Base-by-base conservation (phyloP, 768 basidiomycete genomes). In the Macrolepiota albuminosa region DNA sequence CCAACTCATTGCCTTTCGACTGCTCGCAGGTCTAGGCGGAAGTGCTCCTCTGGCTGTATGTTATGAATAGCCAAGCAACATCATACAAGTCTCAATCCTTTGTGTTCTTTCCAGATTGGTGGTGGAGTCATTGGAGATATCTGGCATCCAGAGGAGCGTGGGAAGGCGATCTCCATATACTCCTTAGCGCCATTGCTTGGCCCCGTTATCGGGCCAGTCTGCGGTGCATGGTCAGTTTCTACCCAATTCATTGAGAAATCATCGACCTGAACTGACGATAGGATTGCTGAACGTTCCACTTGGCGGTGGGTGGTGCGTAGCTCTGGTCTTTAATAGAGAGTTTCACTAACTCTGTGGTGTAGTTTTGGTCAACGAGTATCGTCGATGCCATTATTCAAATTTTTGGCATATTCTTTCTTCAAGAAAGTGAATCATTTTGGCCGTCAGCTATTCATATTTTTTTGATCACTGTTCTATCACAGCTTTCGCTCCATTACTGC, bases 361-460 rank as follows among this genome's bases (percentile, higher is more conserved):
- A 84, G 79, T 91, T 89, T 68, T 88, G 87, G 83, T 81, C 86
- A 0, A 85, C 85, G 4, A 82, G 76, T 36, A 85, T 88, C 40
- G 75, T 80, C 0, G 84, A 83, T 60, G 84, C 73, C 0, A 61
- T 68, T 33, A 69, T 91, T 37, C 87, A 89, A 65, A 50, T 80
- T 0, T 61, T 79, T 1, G 87, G 88, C 1, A 8, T 88, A 0
- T 71, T 87, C 36, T 81, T 72, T 59, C 75, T 91, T 4, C 77
- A 76, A 73, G 88, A 90, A 78, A 87, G 87, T 87, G 62, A 53
- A 4, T 37, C 81, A 0, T 29, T 24, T 24, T 10, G 9, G 11
- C 18, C 51, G 5, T 36, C 14, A 36, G 0, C 13, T 4, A 2
- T 21, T 34, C 14, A 24, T n/a, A 49, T 33, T 24, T 24, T 40